phyloP scores from a whole-genome alignment of 2,329 filamentous ascomycete species.

The Alternaria sp. region DNA sequence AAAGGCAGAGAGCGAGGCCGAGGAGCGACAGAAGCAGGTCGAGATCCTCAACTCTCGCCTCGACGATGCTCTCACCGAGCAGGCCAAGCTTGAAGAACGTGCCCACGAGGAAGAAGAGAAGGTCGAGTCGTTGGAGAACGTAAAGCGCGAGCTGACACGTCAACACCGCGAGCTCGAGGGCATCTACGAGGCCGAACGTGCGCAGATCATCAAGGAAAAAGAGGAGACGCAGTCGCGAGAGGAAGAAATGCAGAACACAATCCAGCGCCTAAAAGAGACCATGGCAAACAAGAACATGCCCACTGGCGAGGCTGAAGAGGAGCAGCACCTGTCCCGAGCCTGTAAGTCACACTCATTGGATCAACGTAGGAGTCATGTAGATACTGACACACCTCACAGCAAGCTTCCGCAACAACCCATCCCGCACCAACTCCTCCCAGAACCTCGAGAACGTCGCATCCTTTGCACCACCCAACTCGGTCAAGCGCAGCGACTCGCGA shows the following conservation, averaged over 20 bases:
- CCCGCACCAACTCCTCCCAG: conserved; percentile 60
- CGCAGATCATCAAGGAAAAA: conserved; percentile 87
- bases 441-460: conserved; percentile 77
- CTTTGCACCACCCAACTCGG: conserved; percentile 84
- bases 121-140: conserved; percentile 79
- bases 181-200: conserved; percentile 89
- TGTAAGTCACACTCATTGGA: conserved; percentile 48
- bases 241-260: conserved; percentile 87
- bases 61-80: conserved; percentile 83
- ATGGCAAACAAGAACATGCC: conserved; percentile 75
- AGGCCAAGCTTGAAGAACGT: conserved; percentile 84
- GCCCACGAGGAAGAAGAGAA: conserved; percentile 86
- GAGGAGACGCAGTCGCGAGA: conserved; percentile 84
- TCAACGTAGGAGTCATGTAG: background rate
- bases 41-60: conserved; percentile 84
- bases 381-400: conserved; percentile 39
- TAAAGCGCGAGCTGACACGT: conserved; percentile 81
- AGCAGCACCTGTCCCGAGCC: conserved; percentile 58
- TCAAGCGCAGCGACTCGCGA: conserved; percentile 85
- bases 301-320: conserved; percentile 55
- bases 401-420: conserved; percentile 53
- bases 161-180: conserved; percentile 90
- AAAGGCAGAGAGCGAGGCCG: conserved; percentile 77
- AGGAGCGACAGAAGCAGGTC: conserved; percentile 82
- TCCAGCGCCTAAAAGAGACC: conserved; percentile 89